phyloP scores from a whole-genome alignment of 192 early-diverging fungal genomes.

The Backusella westeae region DNA sequence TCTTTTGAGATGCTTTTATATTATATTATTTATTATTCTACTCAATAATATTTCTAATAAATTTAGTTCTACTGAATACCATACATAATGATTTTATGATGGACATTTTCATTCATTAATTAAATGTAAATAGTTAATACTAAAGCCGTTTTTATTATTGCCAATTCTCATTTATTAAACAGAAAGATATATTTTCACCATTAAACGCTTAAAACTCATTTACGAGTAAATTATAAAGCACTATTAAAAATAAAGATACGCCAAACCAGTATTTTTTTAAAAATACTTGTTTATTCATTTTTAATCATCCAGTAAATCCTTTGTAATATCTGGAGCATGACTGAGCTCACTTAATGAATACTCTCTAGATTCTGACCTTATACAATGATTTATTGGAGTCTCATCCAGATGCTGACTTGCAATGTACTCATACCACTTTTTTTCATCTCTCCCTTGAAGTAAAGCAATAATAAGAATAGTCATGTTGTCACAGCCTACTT shows the following conservation, averaged over 20 bases:
- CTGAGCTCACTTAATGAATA: neutral
- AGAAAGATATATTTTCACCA: no score
- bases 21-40: neutral
- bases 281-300: neutral
- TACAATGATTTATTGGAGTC: neutral
- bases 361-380: slow-evolving; percentile 7
- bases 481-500: slow-evolving; percentile 99
- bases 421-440: slow-evolving; percentile 64
- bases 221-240: no score
- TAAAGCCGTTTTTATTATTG: no score
- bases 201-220: no score
- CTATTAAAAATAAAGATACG: neutral
- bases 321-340: neutral
- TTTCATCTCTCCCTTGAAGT: slow-evolving; percentile 67
- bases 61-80: neutral
- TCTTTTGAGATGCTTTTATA: neutral
- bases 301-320: neutral
- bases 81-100: no score
- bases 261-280: neutral
- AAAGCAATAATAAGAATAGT: slow-evolving; percentile 90
- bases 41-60: neutral
- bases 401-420: neutral
- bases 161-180: no score
- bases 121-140: no score
- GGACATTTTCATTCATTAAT: no score